Evolutionary conservation across 2,329 filamentous ascomycete genomes (phyloP), one percentile per base, ranked within the genome.

Genomic region (Aspergillus quadricinctus): DNA sequence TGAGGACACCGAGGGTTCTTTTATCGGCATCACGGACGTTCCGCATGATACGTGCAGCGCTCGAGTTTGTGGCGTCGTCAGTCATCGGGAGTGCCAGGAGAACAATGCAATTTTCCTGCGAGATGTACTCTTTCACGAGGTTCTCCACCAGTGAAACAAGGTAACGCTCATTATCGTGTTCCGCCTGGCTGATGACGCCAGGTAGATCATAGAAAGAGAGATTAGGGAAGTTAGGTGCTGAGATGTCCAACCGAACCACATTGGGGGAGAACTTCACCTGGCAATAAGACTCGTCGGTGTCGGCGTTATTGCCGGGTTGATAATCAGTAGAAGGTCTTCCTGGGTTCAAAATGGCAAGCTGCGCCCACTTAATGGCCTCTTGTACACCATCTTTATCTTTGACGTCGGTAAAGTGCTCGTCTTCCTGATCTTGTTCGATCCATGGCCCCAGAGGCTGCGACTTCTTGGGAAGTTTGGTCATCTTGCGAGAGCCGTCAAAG

Each of bases 171-270:
- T 83, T 78, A 7, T 82, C 81, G 7, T 85, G 79, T 1, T 85
- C 83, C 0, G 87, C 81, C 7, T 87, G 87, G 21, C 86, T 84
- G 59, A 96, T 93, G 0, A 95, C 85, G 0, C 92, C 92, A 0
- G 92, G 92, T 0, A 96, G 79, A 58, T 96, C 92, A 58, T 90
- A 93, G 64, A 96, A 95, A 0, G 88, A 90, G 0, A 96, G 70
- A 5, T 90, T 85, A 0, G 90, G 87, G 0, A 93, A 80, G 0
- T 79, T 80, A 0, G 88, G 88, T 0, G 87, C 88, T 0, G 84
- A 84, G 27, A 96, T 91, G 52, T 91, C 83, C 0, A 96, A 77
- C 0, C 86, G 82, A 0, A 96, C 86, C 0, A 92, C 81, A 61
- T 96, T 96, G 0, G 92, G 92, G 0, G 88, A 91, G 62, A 95